These are phyloP conservation scores for Pseudonitzschia multiseries DNA, from an alignment of 108 stramenopile species.

Conservation along the genomic window DNA sequence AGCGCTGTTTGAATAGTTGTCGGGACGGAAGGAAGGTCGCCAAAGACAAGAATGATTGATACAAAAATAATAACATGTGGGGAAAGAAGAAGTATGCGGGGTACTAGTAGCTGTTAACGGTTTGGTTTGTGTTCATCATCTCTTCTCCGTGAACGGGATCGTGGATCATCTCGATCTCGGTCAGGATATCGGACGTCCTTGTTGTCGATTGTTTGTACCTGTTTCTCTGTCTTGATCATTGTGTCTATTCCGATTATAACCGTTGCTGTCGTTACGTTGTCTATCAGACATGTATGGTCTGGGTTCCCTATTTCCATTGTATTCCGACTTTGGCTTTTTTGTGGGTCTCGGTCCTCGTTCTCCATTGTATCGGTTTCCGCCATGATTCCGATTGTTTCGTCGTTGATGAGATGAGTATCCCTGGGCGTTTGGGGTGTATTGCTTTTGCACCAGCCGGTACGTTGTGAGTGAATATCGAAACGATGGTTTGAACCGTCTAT, in stretches of 20 bases:
- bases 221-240: neutral
- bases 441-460: constrained; percentile 27
- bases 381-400: neutral
- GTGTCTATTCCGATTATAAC: neutral
- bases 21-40: too few relatives aligned
- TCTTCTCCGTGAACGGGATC: neutral
- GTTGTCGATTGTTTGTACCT: neutral
- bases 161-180: neutral
- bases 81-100: too few relatives aligned
- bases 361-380: neutral
- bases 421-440: neutral
- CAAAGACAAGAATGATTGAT: too few relatives aligned
- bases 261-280: neutral
- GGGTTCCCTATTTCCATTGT: neutral
- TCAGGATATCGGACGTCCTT: neutral
- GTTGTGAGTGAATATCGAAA: constrained; percentile 24
- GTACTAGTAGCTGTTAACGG: neutral
- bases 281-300: neutral
- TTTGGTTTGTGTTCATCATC: neutral
- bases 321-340: neutral
- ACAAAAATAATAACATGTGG: too few relatives aligned
- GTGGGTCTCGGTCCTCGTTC: neutral
- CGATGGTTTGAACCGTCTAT: neutral
- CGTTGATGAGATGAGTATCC: neutral
- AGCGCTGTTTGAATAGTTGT: too few relatives aligned